Base-by-base conservation (phyloP, 1,284 basidiomycete species). In the Malassezia equina region DNA sequence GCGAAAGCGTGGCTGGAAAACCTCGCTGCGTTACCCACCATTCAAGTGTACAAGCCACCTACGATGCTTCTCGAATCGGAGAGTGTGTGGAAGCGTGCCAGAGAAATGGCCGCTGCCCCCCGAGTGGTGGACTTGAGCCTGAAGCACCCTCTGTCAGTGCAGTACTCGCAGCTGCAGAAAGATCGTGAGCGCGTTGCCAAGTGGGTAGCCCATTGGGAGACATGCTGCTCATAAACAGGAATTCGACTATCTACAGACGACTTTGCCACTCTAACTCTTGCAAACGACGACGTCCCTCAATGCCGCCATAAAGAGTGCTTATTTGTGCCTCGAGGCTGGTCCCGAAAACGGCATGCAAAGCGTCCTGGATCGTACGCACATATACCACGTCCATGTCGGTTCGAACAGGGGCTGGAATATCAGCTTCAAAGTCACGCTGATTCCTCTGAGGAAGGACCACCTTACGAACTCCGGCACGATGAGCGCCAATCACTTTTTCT, bases 401-500 rank as follows among this genome's bases (percentile, higher is more conserved):
- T 28, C 82, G 78, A 32, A 90, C 80, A 67, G 85, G 83, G 13
- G 77, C 75, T 7, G 87, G 83, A 0, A 90, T 81, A 57, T 90
- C 88, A 60, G 85, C 82, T 67, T 88, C 86, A 21, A 88, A 85
- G 57, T 90, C 88, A 66, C 87, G 88, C 44, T 83, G 79, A 69
- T 90, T 90, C 49, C 83, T 83, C 77, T 80, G 82, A 0, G 89
- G 89, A 3, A 91, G 78, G 52, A 91, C 83, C 32, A 91, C 81
- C 67, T 83, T 88, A 52, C 80, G 83, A 39, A 90, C 82, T 41
- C 85, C 82, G 1, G 88, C 86, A 5, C 89, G 82, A 69, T 90
- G 69, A 2, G 71, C 71, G 0, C 66, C 71, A 0, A 70, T 60
- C 24, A 68, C 55, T 61, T 73, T 73, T 58, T 73, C 71, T 32